Evolutionary conservation across 2,329 filamentous ascomycete genomes (phyloP).

Genomic region (Sporothrix dimorphospora): DNA sequence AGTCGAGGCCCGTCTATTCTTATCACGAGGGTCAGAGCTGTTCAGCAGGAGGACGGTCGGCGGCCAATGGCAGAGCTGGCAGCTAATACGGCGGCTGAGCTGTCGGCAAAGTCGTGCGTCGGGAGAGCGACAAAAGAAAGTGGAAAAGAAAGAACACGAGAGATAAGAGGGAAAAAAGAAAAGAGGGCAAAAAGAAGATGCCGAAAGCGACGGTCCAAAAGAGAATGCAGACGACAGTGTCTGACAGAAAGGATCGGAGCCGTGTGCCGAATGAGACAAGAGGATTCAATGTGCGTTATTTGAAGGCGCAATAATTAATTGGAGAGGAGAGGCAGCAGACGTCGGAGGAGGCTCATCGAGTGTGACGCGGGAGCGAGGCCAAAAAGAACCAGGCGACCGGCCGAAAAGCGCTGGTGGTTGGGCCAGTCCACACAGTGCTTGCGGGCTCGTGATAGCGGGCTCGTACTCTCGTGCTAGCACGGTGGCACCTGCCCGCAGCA

Average conservation of each 20-base stretch:
- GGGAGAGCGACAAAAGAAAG: slow-evolving; percentile 1
- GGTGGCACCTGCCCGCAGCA: background rate
- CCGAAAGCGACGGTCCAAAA: background rate
- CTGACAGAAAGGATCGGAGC: slow-evolving; percentile 3
- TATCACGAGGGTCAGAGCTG: slow-evolving; percentile 17
- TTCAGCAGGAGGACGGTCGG: background rate
- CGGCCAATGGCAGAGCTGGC: slow-evolving; percentile 27
- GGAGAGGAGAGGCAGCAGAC: slow-evolving; percentile 12
- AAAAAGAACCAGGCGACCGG: background rate
- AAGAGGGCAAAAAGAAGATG: background rate
- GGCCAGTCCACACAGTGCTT: slow-evolving; percentile 12
- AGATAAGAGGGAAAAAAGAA: background rate
- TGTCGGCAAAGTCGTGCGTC: slow-evolving; percentile 9
- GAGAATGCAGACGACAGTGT: background rate
- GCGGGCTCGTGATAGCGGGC: slow-evolving; percentile 8
- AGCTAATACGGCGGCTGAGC: slow-evolving; percentile 20
- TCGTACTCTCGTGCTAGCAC: background rate
- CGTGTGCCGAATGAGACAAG: slow-evolving; percentile 18
- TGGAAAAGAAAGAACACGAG: background rate
- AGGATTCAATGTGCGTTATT: slow-evolving; percentile 17
- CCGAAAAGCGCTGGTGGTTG: slow-evolving; percentile 9
- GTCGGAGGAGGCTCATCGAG: slow-evolving; percentile 5
- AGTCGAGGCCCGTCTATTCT: background rate
- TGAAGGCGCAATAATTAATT: slow-evolving; percentile 22
- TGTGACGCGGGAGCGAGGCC: background rate